Base-by-base conservation (phyloP, 495 filamentous ascomycete genomes). In the Aspergillus hancockii region DNA sequence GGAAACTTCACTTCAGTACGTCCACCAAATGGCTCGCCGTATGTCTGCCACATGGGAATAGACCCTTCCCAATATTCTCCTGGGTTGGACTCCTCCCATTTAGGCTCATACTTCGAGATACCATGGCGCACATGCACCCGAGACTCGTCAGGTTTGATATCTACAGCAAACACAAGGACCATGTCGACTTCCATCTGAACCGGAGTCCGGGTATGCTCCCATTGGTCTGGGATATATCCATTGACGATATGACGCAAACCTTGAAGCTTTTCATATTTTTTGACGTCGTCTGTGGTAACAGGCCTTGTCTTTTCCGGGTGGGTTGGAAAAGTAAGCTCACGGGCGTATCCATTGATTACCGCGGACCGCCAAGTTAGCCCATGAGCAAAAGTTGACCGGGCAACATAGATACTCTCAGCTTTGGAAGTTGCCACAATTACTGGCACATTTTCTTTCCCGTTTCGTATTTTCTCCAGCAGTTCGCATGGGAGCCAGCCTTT, bases 351-450 rank as follows among this genome's bases (percentile, higher is more conserved):
- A 46, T 46, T 46, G 22, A 46, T 46, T 16, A 46, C n/a, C 1
- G 43, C n/a, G n/a, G 43, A 46, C 43, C 43, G 43, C 43, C 43
- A 46, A 22, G 43, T 46, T 2, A 46, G 43, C 43, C 43, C 43
- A 22, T 46, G 43, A 46, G 1, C n/a, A 46, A n/a, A 46, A 7
- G 13, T 46, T 16, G 43, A 16, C 14, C 43, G 43, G 43, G 13
- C 43, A 19, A 8, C 18, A n/a, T 46, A 46, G 43, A 46, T n/a
- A 18, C 43, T 46, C 18, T 46, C 13, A 46, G 43, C 43, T 46
- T 46, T 46, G n/a, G 16, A 18, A 7, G 43, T 46, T 46, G n/a
- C 18, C 43, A 46, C 43, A 19, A n/a, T 46, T 18, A 46, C 43
- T 18, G 43, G 43, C 8, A 46, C 16, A 6, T 18, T 19, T 22